These are phyloP conservation scores for Naganishia albida DNA, from an alignment of 1,284 basidiomycete genomes.

Conservation along the genomic window DNA sequence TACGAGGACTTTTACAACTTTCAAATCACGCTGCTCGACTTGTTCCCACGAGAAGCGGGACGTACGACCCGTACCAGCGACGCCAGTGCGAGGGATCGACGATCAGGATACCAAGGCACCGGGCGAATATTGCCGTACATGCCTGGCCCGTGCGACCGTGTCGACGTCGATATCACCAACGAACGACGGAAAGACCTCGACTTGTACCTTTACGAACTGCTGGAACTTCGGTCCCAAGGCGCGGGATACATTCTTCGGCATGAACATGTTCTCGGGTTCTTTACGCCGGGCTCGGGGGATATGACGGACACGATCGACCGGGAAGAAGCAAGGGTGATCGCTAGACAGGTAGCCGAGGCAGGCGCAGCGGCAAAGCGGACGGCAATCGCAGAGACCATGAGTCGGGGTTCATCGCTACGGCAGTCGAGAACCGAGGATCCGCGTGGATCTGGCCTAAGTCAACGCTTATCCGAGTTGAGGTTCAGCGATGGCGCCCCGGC, in stretches of 20 bases:
- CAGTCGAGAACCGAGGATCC: slow-evolving; percentile 3
- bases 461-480: slow-evolving; percentile 51
- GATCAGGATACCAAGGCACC: slow-evolving; percentile 12
- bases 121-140: slow-evolving; percentile 84
- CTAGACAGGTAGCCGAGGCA: slow-evolving; percentile 32
- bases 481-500: slow-evolving; percentile 13
- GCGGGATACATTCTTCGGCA: slow-evolving; percentile 81
- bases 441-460: slow-evolving; percentile 63
- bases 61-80: slow-evolving; percentile 53
- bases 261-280: slow-evolving; percentile 77
- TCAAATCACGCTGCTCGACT: slow-evolving; percentile 82
- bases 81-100: slow-evolving; percentile 30
- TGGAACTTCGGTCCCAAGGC: slow-evolving; percentile 64
- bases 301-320: slow-evolving; percentile 68
- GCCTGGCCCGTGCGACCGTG: slow-evolving; percentile 82
- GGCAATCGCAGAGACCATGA: slow-evolving; percentile 18
- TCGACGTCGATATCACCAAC: slow-evolving; percentile 83
- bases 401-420: slow-evolving; percentile 18
- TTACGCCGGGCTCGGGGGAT: slow-evolving; percentile 85
- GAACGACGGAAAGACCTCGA: slow-evolving; percentile 81
- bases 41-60: slow-evolving; percentile 87
- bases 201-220: slow-evolving; percentile 80
- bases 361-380: slow-evolving; percentile 23
- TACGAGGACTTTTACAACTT: slow-evolving; percentile 99
- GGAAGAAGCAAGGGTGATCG: slow-evolving; percentile 57